Evolutionary conservation across 1,139 yeast genomes (phyloP), one percentile per base, ranked within the genome.

Genomic region (Pichia sp.): DNA sequence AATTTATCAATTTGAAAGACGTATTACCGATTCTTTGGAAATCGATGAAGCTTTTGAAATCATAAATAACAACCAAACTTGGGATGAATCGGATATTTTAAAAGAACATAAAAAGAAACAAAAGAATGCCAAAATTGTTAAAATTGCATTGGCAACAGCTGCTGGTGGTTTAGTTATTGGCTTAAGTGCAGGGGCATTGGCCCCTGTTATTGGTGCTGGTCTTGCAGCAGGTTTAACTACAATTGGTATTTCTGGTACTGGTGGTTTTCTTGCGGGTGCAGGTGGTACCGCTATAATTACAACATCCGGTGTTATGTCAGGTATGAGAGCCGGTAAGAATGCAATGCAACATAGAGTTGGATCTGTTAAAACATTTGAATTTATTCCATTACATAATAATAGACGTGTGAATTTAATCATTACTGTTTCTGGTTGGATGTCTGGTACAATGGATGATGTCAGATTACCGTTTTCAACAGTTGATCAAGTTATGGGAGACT

Each of bases 391-490:
- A 50, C 96, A 88, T 61, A 88, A 91, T 58, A 88, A 86, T 61
- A 85, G 85, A 59, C 71, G 98, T 40, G 81, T 94, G 2, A 91
- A 87, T 56, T 68, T 89, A 48, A 81, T 91, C 36, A 66, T 93
- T n/a, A 88, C 96, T 1, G 89, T 93, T 0, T 80, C 95, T 42
- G 99, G 99, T 1, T 93, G 99, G 99, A 88, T 91, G 93, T 80
- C 83, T 47, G 95, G 96, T 60, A 81, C 79, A 48, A 77, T 82
- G 52, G 99, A 93, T 77, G 99, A 93, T 72, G 94, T 93, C 14
- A 72, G 99, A 57, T 71, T 93, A 48, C 98, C 98, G 3, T 93
- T 89, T 59, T 86, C 96, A 1, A 91, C 98, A 0, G 84, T 91
- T 6, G 98, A 93, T 59, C 98, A 98, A 0, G 86, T 89, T 0